These are phyloP conservation scores for Sextonia rubra DNA, from an alignment of 164 flowering plant genomes.

Conservation along the genomic window DNA sequence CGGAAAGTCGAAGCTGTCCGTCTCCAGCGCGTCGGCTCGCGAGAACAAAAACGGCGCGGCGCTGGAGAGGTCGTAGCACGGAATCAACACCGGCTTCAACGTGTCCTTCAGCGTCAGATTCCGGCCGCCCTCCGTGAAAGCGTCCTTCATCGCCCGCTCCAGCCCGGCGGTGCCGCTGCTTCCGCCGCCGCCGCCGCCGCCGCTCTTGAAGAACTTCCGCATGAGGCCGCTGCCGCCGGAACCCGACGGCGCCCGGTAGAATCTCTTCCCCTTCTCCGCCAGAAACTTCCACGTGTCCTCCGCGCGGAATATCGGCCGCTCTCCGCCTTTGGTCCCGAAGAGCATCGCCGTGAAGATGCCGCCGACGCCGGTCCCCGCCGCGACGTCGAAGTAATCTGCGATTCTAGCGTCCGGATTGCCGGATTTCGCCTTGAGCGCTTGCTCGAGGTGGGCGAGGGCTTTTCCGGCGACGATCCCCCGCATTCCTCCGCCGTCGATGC, in stretches of 20 bases:
- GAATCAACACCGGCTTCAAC: slow-evolving; percentile 80
- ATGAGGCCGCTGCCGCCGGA: slow-evolving; percentile 22
- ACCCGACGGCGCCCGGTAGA: slow-evolving; percentile 16
- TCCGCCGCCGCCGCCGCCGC: slow-evolving; percentile 11
- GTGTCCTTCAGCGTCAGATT: slow-evolving; percentile 72
- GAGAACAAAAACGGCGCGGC: slow-evolving; percentile 91
- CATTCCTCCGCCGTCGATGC: slow-evolving; percentile 91
- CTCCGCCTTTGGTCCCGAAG: slow-evolving; percentile 45
- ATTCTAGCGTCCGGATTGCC: slow-evolving; percentile 75
- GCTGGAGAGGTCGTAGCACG: slow-evolving; percentile 86
- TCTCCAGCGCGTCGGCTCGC: slow-evolving; percentile 85
- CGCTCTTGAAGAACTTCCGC: slow-evolving; percentile 27
- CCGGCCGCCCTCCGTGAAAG: slow-evolving; percentile 40
- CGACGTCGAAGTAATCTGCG: slow-evolving; percentile 92
- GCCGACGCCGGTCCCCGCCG: slow-evolving; percentile 84
- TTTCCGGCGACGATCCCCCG: slow-evolving; percentile 73
- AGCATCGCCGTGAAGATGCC: slow-evolving; percentile 93
- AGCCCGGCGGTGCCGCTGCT: slow-evolving; percentile 34
- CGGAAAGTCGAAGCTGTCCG: slow-evolving; percentile 74
- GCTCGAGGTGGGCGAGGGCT: slow-evolving; percentile 72
- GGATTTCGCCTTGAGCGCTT: slow-evolving; percentile 60
- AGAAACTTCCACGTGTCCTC: slow-evolving; percentile 82
- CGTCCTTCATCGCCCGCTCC: slow-evolving; percentile 59
- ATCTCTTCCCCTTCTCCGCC: slow-evolving; percentile 44
- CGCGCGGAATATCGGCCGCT: slow-evolving; percentile 60